Conservation (phyloP, 768 basidiomycete species). For the Gyrodon lividus region DNA sequence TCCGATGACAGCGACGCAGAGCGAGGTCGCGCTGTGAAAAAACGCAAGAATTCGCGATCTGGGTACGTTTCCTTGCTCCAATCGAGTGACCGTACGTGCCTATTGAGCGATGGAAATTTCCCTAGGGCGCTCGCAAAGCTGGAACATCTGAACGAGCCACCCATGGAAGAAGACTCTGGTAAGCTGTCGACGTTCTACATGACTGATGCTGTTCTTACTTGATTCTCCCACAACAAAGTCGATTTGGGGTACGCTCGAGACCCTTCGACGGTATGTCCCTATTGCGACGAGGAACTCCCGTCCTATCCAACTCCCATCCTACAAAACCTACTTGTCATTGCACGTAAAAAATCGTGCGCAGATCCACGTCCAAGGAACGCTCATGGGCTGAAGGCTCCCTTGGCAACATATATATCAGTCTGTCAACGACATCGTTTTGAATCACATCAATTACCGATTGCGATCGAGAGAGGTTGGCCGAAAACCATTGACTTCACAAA, state of each 20-base stretch:
- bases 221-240: constrained; percentile 35
- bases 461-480: constrained; percentile 73
- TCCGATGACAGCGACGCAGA: constrained; percentile 34
- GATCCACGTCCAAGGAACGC: constrained; percentile 71
- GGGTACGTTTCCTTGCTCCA: constrained; percentile 11
- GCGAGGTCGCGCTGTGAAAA: constrained; percentile 30
- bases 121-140: constrained; percentile 7
- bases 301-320: constrained; percentile 58
- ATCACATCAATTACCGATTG: constrained; percentile 67
- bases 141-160: constrained; percentile 18
- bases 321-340: constrained; percentile 48
- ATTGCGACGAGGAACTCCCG: constrained; percentile 74
- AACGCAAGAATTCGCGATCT: constrained; percentile 28
- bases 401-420: constrained; percentile 57
- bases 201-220: neutral
- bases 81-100: constrained; percentile 10
- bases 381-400: constrained; percentile 53
- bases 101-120: constrained; percentile 1
- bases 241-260: constrained; percentile 52
- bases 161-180: constrained; percentile 42
- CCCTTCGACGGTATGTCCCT: constrained; percentile 73
- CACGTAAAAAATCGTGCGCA: constrained; percentile 50
- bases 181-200: constrained; percentile 14
- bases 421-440: constrained; percentile 84
- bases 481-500: constrained; percentile 62